Conservation (phyloP, 2,329 filamentous ascomycete species). For the Microdochium bolleyi region DNA sequence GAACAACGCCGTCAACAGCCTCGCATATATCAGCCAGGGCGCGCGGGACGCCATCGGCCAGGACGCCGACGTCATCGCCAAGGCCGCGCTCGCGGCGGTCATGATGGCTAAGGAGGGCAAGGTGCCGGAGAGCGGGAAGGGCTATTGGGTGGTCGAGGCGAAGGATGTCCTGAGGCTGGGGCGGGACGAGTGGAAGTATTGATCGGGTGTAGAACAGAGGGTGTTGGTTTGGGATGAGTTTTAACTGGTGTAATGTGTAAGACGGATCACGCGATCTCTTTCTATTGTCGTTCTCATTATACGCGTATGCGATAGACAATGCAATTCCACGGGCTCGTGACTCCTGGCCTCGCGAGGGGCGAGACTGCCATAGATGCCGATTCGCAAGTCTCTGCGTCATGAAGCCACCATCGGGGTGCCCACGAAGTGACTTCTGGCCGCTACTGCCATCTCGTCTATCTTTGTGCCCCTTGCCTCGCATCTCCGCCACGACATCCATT, state of each 20-base stretch:
- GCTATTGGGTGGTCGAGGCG: constrained; percentile 52
- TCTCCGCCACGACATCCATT: background rate
- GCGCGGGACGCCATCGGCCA: constrained; percentile 63
- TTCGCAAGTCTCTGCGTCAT: too few species aligned
- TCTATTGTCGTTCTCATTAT: too few species aligned
- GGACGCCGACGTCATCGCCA: constrained; percentile 64
- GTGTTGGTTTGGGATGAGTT: background rate
- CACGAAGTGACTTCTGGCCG: too few species aligned
- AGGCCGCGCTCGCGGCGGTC: constrained; percentile 55
- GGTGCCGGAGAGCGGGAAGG: constrained; percentile 33
- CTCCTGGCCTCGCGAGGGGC: too few species aligned
- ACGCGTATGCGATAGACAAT: too few species aligned
- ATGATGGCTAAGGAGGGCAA: constrained; percentile 50
- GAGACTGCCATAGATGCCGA: too few species aligned
- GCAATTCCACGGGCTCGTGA: too few species aligned
- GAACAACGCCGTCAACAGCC: constrained; percentile 42
- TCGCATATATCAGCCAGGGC: constrained; percentile 45
- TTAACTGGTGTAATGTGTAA: background rate
- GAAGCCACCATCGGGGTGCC: too few species aligned
- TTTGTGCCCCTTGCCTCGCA: too few species aligned
- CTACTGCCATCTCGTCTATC: too few species aligned
- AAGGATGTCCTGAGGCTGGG: constrained; percentile 60
- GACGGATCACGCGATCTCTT: background rate
- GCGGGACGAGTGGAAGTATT: constrained; percentile 43
- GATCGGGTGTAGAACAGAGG: background rate